These are phyloP conservation scores for Termitomyces sp. DNA, from an alignment of 768 basidiomycete species.

Conservation along the genomic window DNA sequence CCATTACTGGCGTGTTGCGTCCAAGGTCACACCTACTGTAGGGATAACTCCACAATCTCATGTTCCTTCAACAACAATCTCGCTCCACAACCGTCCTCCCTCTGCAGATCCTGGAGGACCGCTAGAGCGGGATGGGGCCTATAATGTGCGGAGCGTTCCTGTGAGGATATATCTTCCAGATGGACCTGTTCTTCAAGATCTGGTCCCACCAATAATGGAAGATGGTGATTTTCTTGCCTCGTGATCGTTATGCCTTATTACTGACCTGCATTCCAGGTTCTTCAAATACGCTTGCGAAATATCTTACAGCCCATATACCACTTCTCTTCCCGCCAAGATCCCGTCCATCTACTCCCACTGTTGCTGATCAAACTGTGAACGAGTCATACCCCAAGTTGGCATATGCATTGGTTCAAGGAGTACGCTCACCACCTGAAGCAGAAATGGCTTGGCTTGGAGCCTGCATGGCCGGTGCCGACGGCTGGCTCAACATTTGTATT, in stretches of 20 bases:
- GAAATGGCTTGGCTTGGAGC: conserved; percentile 95
- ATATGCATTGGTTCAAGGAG: conserved; percentile 80
- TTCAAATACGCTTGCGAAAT: conserved; percentile 62
- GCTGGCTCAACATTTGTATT: conserved; percentile 90
- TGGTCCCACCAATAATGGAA: conserved; percentile 73
- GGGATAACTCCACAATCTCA: conserved; percentile 54
- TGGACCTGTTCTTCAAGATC: conserved; percentile 87
- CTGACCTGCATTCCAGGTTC: conserved; percentile 42
- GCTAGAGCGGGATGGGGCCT: conserved; percentile 76
- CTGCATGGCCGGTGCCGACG: conserved; percentile 89
- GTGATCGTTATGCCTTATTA: background rate
- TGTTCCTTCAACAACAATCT: conserved; percentile 47
- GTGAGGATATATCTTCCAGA: conserved; percentile 86
- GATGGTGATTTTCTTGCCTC: conserved; percentile 46
- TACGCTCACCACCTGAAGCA: conserved; percentile 74
- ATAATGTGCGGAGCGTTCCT: conserved; percentile 83
- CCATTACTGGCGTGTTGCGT: conserved; percentile 89
- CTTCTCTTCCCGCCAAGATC: conserved; percentile 65
- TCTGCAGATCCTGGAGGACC: conserved; percentile 53
- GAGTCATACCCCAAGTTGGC: conserved; percentile 50
- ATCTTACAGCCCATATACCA: conserved; percentile 71
- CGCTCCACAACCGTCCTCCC: conserved; percentile 59
- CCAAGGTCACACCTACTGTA: conserved; percentile 87
- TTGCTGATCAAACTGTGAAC: conserved; percentile 32
- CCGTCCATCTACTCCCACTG: conserved; percentile 37